Conservation (phyloP, 2,329 filamentous ascomycete genomes). For the Arthrobotrys musiformis region DNA sequence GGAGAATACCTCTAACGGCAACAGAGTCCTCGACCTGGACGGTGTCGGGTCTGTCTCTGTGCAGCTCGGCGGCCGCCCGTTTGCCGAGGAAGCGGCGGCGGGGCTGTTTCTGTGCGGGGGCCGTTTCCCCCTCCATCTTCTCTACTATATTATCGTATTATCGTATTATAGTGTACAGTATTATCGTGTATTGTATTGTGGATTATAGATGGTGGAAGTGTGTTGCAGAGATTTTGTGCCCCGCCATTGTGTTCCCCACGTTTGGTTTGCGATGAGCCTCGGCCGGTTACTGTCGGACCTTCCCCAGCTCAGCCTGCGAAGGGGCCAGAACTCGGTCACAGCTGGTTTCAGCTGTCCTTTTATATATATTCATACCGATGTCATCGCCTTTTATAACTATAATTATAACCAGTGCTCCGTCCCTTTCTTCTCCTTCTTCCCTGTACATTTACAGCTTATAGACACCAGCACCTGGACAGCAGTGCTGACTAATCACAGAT, state of each 20-base stretch:
- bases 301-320: neutral
- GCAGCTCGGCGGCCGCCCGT: conserved; percentile 74
- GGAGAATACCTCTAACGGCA: conserved; percentile 73
- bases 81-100: conserved; percentile 93
- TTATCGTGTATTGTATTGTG: no score
- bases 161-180: no score
- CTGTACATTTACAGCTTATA: no score
- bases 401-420: no score
- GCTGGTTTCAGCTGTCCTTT: conserved; percentile 1
- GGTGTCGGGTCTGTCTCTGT: conserved; percentile 20
- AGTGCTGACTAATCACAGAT: no score
- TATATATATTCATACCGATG: no score
- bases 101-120: conserved; percentile 72
- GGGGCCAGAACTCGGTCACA: no score
- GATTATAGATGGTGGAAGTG: no score
- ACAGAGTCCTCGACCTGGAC: conserved; percentile 67
- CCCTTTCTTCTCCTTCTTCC: no score
- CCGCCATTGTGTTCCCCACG: neutral
- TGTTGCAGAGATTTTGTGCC: neutral
- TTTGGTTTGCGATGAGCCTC: neutral
- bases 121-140: conserved; percentile 61
- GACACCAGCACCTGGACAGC: no score
- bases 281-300: conserved; percentile 26
- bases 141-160: no score
- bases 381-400: no score